A percentile compares a stretch with the other conserved stretches of the same genome.
These are phyloP conservation scores for Penicillium sp. DNA, from an alignment of 2,329 filamentous ascomycete genomes.

Conservation along the genomic window DNA sequence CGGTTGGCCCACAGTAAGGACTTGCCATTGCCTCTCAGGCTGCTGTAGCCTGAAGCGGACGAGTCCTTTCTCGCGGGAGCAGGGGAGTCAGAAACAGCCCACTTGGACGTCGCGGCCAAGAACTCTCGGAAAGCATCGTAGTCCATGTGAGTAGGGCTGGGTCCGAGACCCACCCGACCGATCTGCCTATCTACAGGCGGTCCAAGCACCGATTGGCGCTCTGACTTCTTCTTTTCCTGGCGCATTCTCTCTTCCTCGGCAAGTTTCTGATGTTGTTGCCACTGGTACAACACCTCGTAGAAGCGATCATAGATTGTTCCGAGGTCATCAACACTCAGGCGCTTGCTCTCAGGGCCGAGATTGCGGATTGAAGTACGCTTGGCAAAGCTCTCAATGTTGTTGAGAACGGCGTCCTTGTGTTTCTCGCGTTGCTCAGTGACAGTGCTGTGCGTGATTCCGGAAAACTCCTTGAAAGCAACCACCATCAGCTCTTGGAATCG, in stretches of 20 bases:
- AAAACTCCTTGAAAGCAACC: slow-evolving; percentile 97
- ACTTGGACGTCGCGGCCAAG: slow-evolving; percentile 84
- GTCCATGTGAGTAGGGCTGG: slow-evolving; percentile 93
- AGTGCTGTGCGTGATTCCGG: slow-evolving; percentile 89
- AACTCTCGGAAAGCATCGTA: slow-evolving; percentile 97
- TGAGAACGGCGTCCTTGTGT: slow-evolving; percentile 92
- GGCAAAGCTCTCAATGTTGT: slow-evolving; percentile 95
- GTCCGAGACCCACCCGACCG: slow-evolving; percentile 84
- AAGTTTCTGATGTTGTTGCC: slow-evolving; percentile 80
- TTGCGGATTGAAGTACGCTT: slow-evolving; percentile 97
- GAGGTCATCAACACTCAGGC: slow-evolving; percentile 82
- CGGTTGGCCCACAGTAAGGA: slow-evolving; percentile 62
- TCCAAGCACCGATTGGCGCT: slow-evolving; percentile 49
- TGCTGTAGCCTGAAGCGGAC: slow-evolving; percentile 54
- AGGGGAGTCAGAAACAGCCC: slow-evolving; percentile 89
- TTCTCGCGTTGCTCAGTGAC: slow-evolving; percentile 87
- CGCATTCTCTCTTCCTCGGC: slow-evolving; percentile 75
- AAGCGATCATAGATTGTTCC: slow-evolving; percentile 93
- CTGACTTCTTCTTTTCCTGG: slow-evolving; percentile 64
- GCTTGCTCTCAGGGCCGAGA: slow-evolving; percentile 92
- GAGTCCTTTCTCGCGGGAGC: slow-evolving; percentile 61
- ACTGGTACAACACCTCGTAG: slow-evolving; percentile 88
- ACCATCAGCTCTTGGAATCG: slow-evolving; percentile 99
- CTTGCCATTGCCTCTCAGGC: slow-evolving; percentile 59
- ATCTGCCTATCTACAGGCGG: slow-evolving; percentile 70